Percentiles rank a stretch among this genome's conserved stretches.
Evolutionary conservation across 2,329 filamentous ascomycete species (phyloP).

Genomic region (Zasmidium angulare): DNA sequence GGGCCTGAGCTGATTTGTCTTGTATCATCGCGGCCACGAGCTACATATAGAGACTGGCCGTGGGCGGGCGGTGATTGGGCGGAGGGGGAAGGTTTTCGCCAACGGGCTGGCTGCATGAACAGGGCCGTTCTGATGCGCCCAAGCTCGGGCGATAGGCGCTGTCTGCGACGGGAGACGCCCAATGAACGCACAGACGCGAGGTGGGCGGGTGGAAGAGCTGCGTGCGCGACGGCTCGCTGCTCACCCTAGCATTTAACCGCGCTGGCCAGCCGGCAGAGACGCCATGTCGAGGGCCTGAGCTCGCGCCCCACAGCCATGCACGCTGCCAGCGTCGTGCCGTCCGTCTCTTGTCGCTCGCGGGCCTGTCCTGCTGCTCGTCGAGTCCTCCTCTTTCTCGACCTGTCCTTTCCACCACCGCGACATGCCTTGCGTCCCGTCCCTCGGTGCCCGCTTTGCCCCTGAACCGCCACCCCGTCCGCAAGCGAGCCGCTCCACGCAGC

Average conservation of each 20-base stretch:
- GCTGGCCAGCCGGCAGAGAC: not conserved
- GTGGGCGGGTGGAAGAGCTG: slow-evolving; percentile 5
- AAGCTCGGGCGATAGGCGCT: not conserved
- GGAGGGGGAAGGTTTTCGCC: not conserved
- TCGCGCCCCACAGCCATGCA: slow-evolving; percentile 1
- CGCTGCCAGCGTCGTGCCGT: slow-evolving; percentile 14
- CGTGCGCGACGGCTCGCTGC: slow-evolving; percentile 8
- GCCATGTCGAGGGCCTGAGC: no score
- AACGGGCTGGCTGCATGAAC: slow-evolving; percentile 12
- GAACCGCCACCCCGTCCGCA: not conserved
- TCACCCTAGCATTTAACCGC: slow-evolving; percentile 3
- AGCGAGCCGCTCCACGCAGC: not conserved
- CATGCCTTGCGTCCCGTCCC: not conserved
- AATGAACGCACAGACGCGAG: not conserved
- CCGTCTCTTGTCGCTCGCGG: no score
- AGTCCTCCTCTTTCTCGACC: not conserved
- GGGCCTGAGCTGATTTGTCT: slow-evolving; percentile 4
- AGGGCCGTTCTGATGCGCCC: slow-evolving; percentile 3
- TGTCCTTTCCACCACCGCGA: not conserved
- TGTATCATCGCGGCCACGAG: slow-evolving; percentile 6
- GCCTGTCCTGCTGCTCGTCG: no score
- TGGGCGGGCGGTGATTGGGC: slow-evolving; percentile 6
- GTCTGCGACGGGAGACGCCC: not conserved
- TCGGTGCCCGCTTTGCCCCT: not conserved
- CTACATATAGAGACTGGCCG: not conserved